Conservation (phyloP, 192 early-diverging fungal species). For the Podochytrium sp. region DNA sequence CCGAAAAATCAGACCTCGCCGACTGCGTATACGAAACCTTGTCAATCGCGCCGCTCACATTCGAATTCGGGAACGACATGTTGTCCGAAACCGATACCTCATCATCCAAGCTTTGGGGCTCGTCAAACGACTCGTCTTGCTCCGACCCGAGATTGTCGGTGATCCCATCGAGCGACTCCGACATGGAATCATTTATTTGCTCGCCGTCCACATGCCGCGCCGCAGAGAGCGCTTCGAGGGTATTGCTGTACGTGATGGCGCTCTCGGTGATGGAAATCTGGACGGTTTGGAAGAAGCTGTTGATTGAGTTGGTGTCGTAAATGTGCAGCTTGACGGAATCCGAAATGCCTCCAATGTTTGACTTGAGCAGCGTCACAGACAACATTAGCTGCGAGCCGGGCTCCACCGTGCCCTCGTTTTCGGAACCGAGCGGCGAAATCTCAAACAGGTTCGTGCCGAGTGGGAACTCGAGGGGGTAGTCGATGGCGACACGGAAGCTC, state of each 20-base stretch:
- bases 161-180: slow-evolving; percentile 10
- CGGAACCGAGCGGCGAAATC: slow-evolving; percentile 60
- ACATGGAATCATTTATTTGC: slow-evolving; percentile 8
- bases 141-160: slow-evolving; percentile 25
- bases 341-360: slow-evolving; percentile 66
- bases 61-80: slow-evolving; percentile 13
- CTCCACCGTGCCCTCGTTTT: slow-evolving; percentile 63
- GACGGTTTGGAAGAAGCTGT: slow-evolving; percentile 61
- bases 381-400: slow-evolving; percentile 62
- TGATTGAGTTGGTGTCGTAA: slow-evolving; percentile 68
- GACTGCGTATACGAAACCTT: slow-evolving; percentile 20
- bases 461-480: slow-evolving; percentile 78
- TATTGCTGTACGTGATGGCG: slow-evolving; percentile 1
- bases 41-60: slow-evolving; percentile 15
- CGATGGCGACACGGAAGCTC: slow-evolving; percentile 69
- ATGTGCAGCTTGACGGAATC: slow-evolving; percentile 78
- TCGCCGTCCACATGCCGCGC: slow-evolving; percentile 27
- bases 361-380: slow-evolving; percentile 61
- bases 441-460: slow-evolving; percentile 60
- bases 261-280: slow-evolving; percentile 70
- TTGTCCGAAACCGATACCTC: slow-evolving; percentile 21
- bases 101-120: slow-evolving; percentile 28
- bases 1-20: slow-evolving; percentile 14
- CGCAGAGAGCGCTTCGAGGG: slow-evolving; percentile 12
- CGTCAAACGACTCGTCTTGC: slow-evolving; percentile 23